Percentiles rank a stretch among this genome's conserved stretches.
Conservation (phyloP, 306 rosid genomes). For the Aeschynomene evenia region DNA sequence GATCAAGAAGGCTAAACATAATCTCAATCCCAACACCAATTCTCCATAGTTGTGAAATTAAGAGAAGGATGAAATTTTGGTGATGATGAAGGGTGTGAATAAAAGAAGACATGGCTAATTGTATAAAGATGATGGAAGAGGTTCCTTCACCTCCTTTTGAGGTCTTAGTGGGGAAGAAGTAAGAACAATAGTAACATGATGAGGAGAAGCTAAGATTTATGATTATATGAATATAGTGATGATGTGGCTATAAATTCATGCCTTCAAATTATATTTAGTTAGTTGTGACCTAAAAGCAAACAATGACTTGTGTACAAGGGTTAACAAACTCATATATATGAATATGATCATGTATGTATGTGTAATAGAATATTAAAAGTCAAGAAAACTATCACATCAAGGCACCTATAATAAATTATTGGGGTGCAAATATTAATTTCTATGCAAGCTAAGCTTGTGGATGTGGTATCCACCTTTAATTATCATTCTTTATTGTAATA, state of each 20-base stretch:
- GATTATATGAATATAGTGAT: neutral
- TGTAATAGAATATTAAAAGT: constrained; percentile 20
- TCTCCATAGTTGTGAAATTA: no score
- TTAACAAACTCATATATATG: constrained; percentile 3
- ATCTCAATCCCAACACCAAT: no score
- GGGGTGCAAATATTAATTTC: no score
- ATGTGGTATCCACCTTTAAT: no score
- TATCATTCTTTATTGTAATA: no score
- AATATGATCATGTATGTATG: no score
- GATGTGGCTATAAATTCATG: neutral
- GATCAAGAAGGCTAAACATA: neutral
- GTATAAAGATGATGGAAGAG: constrained; percentile 43
- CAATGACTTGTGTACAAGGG: constrained; percentile 38
- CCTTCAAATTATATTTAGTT: constrained; percentile 12
- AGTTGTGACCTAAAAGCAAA: constrained; percentile 29
- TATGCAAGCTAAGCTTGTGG: neutral
- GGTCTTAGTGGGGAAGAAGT: constrained; percentile 53
- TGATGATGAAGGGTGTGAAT: constrained; percentile 24
- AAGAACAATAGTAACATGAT: constrained; percentile 34
- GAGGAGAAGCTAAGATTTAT: constrained; percentile 47
- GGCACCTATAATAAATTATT: constrained; percentile 15
- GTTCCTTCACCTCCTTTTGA: constrained; percentile 38
- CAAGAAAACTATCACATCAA: constrained; percentile 32
- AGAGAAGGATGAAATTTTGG: neutral
- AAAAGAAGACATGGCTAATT: constrained; percentile 41